Evolutionary conservation across 2,329 filamentous ascomycete species (phyloP), one percentile per base, ranked within the genome.

Genomic region (Pseudopyricularia cyperi): DNA sequence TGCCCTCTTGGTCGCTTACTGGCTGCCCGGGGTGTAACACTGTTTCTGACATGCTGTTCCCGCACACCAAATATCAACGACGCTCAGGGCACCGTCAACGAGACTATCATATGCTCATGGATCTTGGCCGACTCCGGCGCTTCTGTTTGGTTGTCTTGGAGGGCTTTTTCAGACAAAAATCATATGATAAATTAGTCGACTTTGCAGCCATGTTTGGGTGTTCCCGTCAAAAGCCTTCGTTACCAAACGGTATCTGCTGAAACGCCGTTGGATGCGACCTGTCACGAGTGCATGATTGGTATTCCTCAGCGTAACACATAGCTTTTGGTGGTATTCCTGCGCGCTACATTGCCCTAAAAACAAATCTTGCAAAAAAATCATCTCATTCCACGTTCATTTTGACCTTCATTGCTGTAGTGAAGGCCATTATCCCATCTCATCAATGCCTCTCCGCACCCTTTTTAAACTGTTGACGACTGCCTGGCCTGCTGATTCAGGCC

Each of bases 41-140:
- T 66, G 53, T 65, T 30, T 63, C 65, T 3, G 60, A 66, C 49
- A 51, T 56, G 17, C 64, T 63, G 19, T 68, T 67, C 53, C 65
- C 65, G 9, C 65, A 67, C 53, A 65, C 65, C 54, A 66, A 52
- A 52, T n/a, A 17, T 19, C 3, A 39, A 47, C 32, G 51, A 52
- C 4, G 51, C 51, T 8, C 9, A 26, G 30, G 33, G 22, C 3
- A 28, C 28, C 7, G 46, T 48, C 19, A 37, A 28, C 14, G 51
- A 47, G 42, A 48, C 37, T 46, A 35, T 52, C 30, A 14, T 48
- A 7, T 52, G 51, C 42, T 11, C 28, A 12, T 14, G 39, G 2
- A 39, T 52, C 15, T n/a, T 52, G 17, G 24, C 19, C 24, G 22
- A 37, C 12, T 28, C 33, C 8, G 44, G 28, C 15, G 24, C 44